phyloP scores from a whole-genome alignment of 1,284 basidiomycete species.

The Microbotryum saponariae region DNA sequence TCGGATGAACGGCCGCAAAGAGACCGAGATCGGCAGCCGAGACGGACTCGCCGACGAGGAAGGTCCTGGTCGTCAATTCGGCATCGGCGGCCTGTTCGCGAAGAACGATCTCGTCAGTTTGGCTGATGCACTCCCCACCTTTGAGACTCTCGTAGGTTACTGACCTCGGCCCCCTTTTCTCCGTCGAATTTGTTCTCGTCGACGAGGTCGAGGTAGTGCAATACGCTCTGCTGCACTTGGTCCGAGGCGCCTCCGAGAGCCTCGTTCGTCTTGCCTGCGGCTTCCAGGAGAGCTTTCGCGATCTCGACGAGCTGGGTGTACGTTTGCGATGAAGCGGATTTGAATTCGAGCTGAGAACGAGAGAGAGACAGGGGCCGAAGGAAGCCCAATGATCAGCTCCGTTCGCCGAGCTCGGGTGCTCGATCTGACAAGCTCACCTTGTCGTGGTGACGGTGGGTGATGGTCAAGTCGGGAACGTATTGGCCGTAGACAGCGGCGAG shows the following conservation, averaged over 20 bases:
- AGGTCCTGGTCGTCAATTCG: constrained; percentile 67
- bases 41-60: constrained; percentile 63
- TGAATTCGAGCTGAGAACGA: constrained; percentile 12
- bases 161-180: neutral
- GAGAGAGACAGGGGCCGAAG: no score
- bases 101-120: neutral
- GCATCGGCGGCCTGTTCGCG: constrained; percentile 59
- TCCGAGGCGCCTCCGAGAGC: constrained; percentile 23
- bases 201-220: constrained; percentile 16
- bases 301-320: constrained; percentile 17
- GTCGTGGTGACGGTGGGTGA: constrained; percentile 15
- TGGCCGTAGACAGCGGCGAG: constrained; percentile 28
- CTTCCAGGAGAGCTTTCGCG: constrained; percentile 23
- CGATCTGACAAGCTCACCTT: constrained; percentile 8
- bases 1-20: constrained; percentile 71
- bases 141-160: no score
- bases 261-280: constrained; percentile 29
- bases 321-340: neutral
- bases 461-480: constrained; percentile 15
- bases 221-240: constrained; percentile 15
- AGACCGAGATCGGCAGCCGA: constrained; percentile 80
- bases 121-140: no score
- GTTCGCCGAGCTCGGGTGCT: neutral
- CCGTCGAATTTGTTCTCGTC: constrained; percentile 7
- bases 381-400: neutral